These are phyloP conservation scores for Penicillium sp. DNA, from an alignment of 2,329 filamentous ascomycete species.

Conservation along the genomic window DNA sequence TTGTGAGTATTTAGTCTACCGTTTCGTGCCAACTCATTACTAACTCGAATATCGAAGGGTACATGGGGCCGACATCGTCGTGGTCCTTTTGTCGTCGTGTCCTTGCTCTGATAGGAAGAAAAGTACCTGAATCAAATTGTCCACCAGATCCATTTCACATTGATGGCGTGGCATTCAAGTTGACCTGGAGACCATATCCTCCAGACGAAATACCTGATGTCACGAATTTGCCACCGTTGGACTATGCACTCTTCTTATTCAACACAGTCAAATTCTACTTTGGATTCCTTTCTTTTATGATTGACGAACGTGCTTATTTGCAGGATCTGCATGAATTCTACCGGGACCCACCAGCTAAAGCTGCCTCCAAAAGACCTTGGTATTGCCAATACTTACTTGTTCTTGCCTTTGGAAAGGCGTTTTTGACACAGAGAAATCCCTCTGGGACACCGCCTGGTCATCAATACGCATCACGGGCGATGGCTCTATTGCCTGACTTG, in stretches of 20 bases:
- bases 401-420: conserved; percentile 56
- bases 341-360: conserved; percentile 29
- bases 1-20: conserved; percentile 20
- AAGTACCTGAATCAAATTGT: conserved; percentile 32
- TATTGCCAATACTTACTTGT: conserved; percentile 55
- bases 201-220: conserved; percentile 29
- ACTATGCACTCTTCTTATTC: conserved; percentile 53
- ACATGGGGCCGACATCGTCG: conserved; percentile 38
- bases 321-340: conserved; percentile 43
- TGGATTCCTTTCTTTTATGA: conserved; percentile 53
- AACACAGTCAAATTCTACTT: conserved; percentile 58
- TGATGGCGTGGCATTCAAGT: conserved; percentile 31
- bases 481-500: conserved; percentile 41
- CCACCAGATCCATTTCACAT: conserved; percentile 33
- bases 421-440: conserved; percentile 39
- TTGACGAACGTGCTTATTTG: conserved; percentile 50
- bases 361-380: conserved; percentile 41
- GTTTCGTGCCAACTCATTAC: background rate
- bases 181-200: conserved; percentile 29
- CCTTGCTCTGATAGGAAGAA: conserved; percentile 31
- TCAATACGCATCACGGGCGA: conserved; percentile 41
- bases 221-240: conserved; percentile 48
- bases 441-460: conserved; percentile 35
- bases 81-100: conserved; percentile 40
- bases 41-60: conserved; percentile 23